Base-by-base conservation (phyloP, 768 basidiomycete genomes). In the Termitomyces sp. region DNA sequence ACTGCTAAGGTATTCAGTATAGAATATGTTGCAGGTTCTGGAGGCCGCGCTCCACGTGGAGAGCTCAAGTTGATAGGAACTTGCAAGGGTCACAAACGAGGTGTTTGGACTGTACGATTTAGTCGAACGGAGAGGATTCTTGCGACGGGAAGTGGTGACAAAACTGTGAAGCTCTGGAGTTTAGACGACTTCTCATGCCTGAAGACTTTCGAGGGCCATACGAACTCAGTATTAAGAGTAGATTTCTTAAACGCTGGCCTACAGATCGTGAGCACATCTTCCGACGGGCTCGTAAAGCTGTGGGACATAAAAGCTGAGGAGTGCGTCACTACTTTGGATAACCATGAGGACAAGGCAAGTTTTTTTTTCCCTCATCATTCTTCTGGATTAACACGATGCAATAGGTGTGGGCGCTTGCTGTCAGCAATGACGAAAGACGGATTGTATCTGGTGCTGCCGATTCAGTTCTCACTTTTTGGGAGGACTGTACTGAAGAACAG, bases 121-220 rank as follows among this genome's bases (percentile, higher is more conserved):
- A 88, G 92, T 60, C 81, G 80, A 55, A 81, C 84, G 20, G 94
- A 98, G 64, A 80, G 88, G 57, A 81, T 94, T 15, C 72, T 99
- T 54, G 97, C 94, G 53, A 95, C 92, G 9, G 96, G 92, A 41
- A 96, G 94, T 60, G 94, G 94, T 4, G 97, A 99, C 73, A 91
- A 92, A 72, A 94, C 94, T 0, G 82, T 98, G 62, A 92, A 89
- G 70, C 73, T 99, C 33, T 99, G 97, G 97, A 94, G 79, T 72
- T 70, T 98, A 62, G 91, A 95, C 61, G 93, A 98, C 68, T 97
- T 88, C 72, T 84, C 91, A 26, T 99, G 97, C 70, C 69, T 98
- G 60, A 85, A 94, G 80, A 98, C 97, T 22, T 94, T 98, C 65
- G 97, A 99, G 73, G 97, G 97, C 0, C 97, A 99, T 71, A 93